Evolutionary conservation across 768 basidiomycete genomes (phyloP), one percentile per base, ranked within the genome.

Genomic region (Pleurotus pulmonarius): DNA sequence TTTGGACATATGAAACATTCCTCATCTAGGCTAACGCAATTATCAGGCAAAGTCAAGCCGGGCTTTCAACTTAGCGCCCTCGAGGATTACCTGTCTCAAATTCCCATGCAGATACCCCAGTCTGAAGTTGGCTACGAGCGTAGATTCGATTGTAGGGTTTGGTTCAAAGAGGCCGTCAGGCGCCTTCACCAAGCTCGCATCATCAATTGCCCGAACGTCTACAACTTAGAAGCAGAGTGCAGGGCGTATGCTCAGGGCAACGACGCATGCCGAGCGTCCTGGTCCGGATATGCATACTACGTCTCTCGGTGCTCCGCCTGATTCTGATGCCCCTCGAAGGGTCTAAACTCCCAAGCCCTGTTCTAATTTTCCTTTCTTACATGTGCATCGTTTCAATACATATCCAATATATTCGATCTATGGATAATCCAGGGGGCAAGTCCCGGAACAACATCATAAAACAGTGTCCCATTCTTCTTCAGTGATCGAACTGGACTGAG

Each of bases 101-200:
- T 60, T 15, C 59, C 49, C 16, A 46, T 57, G 46, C 41, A 20
- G 5, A 51, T 57, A 29, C 59, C 59, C 11, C 43, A 18, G 8
- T 38, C 24, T 46, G 55, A 57, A 13, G 20, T 24, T 16, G 16
- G n/a, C 34, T 39, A 25, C 20, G 59, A 60, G 38, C 59, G 44
- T 34, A 49, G 39, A 26, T 60, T 60, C 46, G 55, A 12, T 29
- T 60, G 56, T 22, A 20, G 56, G 26, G 59, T 60, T n/a, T 60
- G 59, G 59, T 58, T 60, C 43, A 60, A 48, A 37, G 59, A 60
- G 29, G 59, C 59, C 5, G 38, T 60, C 25, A 25, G 59, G 13
- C 48, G 44, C 24, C 56, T 60, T 13, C 29, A 54, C 39, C 39
- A 54, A 3, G 43, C 49, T 18, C 44, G 51, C 13, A 38, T 57